phyloP scores from a whole-genome alignment of 257 asterid species.

The Marsdenia floribunda region DNA sequence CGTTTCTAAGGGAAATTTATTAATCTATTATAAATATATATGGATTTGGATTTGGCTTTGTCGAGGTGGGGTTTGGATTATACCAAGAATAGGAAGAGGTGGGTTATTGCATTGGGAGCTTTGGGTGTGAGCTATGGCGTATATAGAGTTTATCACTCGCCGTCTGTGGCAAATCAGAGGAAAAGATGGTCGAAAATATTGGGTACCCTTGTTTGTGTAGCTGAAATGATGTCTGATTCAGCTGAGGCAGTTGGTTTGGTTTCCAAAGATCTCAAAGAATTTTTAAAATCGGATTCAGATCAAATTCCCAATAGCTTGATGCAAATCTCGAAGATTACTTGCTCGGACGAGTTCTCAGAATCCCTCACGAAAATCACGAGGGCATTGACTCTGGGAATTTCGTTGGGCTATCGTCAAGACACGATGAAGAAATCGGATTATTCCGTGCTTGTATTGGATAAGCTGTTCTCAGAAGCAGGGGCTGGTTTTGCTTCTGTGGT shows the following conservation, averaged over 20 bases:
- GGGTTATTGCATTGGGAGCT: constrained; percentile 44
- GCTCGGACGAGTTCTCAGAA: constrained; percentile 45
- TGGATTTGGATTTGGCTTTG: constrained; percentile 31
- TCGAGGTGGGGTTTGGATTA: constrained; percentile 29
- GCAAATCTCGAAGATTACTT: constrained; percentile 55
- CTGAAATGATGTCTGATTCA: constrained; percentile 59
- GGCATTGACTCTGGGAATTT: constrained; percentile 51
- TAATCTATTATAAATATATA: constrained; percentile 4
- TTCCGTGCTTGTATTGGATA: constrained; percentile 37
- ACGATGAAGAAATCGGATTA: constrained; percentile 14
- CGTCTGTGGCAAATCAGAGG: constrained; percentile 52
- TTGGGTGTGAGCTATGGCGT: constrained; percentile 54
- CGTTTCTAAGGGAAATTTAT: constrained; percentile 11
- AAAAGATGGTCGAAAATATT: constrained; percentile 35
- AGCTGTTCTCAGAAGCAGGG: constrained; percentile 53
- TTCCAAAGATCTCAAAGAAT: constrained; percentile 55
- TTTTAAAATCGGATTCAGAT: constrained; percentile 52
- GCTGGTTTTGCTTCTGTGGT: constrained; percentile 65
- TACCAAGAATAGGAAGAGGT: constrained; percentile 38
- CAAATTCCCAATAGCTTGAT: constrained; percentile 63
- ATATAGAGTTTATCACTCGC: constrained; percentile 42
- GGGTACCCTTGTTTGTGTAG: constrained; percentile 34
- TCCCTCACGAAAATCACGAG: constrained; percentile 35
- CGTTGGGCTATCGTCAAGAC: constrained; percentile 35
- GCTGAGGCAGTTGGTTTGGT: constrained; percentile 53